phyloP scores from a whole-genome alignment of 139 green algal genomes.

The Volvox africanus region DNA sequence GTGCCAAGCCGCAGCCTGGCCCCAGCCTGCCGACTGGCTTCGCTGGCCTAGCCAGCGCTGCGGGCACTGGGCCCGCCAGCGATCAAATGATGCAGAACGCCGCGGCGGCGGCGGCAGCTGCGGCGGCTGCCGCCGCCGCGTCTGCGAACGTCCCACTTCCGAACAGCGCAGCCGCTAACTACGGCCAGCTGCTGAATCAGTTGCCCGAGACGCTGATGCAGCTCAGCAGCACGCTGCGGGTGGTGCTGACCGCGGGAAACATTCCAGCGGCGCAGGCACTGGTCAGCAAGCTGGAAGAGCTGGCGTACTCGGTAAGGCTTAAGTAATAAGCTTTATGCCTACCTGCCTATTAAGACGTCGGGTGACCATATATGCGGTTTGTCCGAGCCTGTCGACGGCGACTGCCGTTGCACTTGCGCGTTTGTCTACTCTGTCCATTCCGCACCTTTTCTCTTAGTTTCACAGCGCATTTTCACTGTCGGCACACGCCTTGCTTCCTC shows the following conservation, averaged over 20 bases:
- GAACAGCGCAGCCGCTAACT: background rate
- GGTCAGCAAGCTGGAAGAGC: conserved; percentile 39
- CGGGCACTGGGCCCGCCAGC: background rate
- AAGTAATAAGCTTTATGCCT: no score
- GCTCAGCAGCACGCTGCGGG: conserved; percentile 21
- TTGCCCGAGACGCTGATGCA: conserved; percentile 40
- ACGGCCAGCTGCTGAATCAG: conserved; percentile 30
- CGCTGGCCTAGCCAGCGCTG: background rate
- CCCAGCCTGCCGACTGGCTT: background rate
- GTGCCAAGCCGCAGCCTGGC: background rate
- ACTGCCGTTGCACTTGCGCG: no score
- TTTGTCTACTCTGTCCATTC: no score
- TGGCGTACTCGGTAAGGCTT: conserved; percentile 38
- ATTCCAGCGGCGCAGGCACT: conserved; percentile 28
- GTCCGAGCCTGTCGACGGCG: no score
- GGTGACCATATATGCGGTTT: no score
- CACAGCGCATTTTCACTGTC: no score
- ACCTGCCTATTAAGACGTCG: no score
- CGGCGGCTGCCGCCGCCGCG: background rate
- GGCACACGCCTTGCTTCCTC: no score
- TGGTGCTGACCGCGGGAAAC: conserved; percentile 43
- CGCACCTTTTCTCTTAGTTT: no score
- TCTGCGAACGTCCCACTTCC: background rate
- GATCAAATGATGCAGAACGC: conserved; percentile 16
- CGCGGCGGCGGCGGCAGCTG: conserved; percentile 8